Conservation (phyloP, 805 yeast species). For the Teunomyces funiuensis region DNA sequence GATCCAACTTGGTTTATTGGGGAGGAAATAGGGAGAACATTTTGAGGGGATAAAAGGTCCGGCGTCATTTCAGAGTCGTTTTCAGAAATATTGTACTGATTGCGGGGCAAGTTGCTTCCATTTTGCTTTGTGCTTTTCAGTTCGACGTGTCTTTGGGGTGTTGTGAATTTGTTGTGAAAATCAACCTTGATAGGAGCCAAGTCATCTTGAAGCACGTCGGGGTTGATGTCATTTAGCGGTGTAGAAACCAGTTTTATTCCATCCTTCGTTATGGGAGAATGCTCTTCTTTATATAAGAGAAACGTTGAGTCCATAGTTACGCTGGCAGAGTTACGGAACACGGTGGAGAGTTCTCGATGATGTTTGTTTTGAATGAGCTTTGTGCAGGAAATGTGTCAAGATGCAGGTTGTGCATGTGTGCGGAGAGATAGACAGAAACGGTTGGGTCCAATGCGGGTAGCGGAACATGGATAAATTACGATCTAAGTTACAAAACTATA, state of each 20-base stretch:
- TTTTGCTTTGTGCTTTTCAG: not conserved
- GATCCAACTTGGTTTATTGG: not conserved
- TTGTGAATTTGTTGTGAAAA: not conserved
- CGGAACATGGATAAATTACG: slow-evolving; percentile 11
- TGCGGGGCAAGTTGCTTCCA: not conserved
- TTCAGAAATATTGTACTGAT: too few species aligned
- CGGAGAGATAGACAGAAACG: not conserved
- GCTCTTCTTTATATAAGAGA: not conserved
- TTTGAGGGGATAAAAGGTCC: not conserved
- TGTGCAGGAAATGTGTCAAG: slow-evolving; percentile 1
- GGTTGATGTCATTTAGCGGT: slow-evolving; percentile 4
- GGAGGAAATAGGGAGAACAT: not conserved
- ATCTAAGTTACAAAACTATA: slow-evolving; percentile 17
- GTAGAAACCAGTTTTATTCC: slow-evolving; percentile 10
- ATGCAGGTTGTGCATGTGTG: not conserved
- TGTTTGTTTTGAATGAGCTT: not conserved
- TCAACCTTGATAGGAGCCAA: slow-evolving; percentile 1
- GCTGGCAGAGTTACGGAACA: too few species aligned
- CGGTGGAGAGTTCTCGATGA: slow-evolving; percentile 4
- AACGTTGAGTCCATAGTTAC: slow-evolving; percentile 1
- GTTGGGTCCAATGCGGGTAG: too few species aligned
- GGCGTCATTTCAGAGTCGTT: not conserved
- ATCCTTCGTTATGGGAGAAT: slow-evolving; percentile 19
- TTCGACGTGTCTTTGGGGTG: not conserved
- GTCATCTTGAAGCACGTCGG: not conserved